Conservation (phyloP, 2,329 filamentous ascomycete species). For the Microsporum ferrugineum region DNA sequence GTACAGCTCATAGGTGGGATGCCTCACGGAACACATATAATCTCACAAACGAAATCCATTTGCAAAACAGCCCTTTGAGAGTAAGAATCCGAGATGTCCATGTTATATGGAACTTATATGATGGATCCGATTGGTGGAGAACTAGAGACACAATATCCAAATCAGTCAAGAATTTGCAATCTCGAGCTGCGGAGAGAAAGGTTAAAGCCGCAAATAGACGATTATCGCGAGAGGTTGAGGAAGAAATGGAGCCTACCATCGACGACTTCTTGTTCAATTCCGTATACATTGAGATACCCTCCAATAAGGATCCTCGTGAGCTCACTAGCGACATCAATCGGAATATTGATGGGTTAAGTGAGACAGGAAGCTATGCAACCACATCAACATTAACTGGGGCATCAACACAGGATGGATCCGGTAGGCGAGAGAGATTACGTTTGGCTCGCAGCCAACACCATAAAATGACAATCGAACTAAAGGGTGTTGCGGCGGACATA, state of each 20-base stretch:
- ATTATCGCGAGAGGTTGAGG: conserved; percentile 47
- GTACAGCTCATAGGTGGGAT: conserved; percentile 68
- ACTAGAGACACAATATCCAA: conserved; percentile 79
- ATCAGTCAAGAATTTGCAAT: conserved; percentile 78
- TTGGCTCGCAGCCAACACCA: conserved; percentile 78
- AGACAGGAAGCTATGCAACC: conserved; percentile 79
- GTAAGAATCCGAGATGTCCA: conserved; percentile 76
- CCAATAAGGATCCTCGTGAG: conserved; percentile 73
- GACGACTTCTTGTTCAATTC: conserved; percentile 97
- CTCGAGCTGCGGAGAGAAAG: conserved; percentile 64
- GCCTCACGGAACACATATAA: conserved; percentile 66
- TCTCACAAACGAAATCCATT: conserved; percentile 48
- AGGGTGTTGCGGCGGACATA: conserved; percentile 71
- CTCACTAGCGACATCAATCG: conserved; percentile 76
- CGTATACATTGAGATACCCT: conserved; percentile 88
- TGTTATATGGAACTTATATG: conserved; percentile 93
- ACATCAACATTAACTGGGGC: conserved; percentile 43
- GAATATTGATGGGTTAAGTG: conserved; percentile 75
- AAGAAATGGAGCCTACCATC: conserved; percentile 71
- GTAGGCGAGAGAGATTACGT: conserved; percentile 51
- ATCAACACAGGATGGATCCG: conserved; percentile 24
- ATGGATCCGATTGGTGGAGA: conserved; percentile 90
- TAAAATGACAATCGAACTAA: conserved; percentile 90
- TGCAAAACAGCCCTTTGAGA: conserved; percentile 58
- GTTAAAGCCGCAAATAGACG: conserved; percentile 47